phyloP scores from a whole-genome alignment of 148 eudicot species.

The Mesembryanthemum crystallinum region DNA sequence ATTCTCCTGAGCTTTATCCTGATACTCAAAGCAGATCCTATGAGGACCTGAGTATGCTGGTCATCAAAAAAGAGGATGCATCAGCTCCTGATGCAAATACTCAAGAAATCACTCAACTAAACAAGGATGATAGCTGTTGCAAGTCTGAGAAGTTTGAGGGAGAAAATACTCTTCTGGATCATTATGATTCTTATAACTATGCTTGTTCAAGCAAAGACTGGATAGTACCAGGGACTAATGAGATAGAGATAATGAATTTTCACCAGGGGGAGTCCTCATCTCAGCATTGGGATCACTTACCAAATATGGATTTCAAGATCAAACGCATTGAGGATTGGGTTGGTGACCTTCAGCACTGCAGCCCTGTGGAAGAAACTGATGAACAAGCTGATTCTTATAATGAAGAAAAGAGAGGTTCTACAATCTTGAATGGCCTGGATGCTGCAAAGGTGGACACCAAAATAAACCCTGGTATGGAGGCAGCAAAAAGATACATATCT shows the following conservation, averaged over 20 bases:
- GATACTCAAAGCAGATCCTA: constrained; percentile 40
- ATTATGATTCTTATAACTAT: constrained; percentile 46
- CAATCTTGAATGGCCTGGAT: constrained; percentile 28
- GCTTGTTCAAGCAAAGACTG: constrained; percentile 72
- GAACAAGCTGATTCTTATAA: constrained; percentile 28
- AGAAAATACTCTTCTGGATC: constrained; percentile 38
- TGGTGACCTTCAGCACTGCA: constrained; percentile 60
- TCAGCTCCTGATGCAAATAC: constrained; percentile 28
- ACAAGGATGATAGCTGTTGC: constrained; percentile 25
- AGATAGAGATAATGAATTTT: constrained; percentile 26
- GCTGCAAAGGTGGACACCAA: constrained; percentile 38
- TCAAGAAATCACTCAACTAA: constrained; percentile 17
- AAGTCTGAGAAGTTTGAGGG: constrained; percentile 36
- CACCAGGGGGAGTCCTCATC: constrained; percentile 38
- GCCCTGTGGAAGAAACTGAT: constrained; percentile 48
- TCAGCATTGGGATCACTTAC: constrained; percentile 34
- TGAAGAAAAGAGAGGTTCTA: constrained; percentile 22
- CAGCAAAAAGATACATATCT: constrained; percentile 74
- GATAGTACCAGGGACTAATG: constrained; percentile 62
- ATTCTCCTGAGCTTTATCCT: constrained; percentile 25
- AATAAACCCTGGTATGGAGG: constrained; percentile 61
- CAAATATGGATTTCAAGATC: constrained; percentile 49
- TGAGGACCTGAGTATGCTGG: constrained; percentile 45
- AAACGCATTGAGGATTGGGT: constrained; percentile 84
- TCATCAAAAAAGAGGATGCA: constrained; percentile 31